A percentile compares a stretch with the other conserved stretches of the same genome.
Evolutionary conservation across 176 grass and related monocot genomes (phyloP).

Genomic region (Phoenix dactylifera): DNA sequence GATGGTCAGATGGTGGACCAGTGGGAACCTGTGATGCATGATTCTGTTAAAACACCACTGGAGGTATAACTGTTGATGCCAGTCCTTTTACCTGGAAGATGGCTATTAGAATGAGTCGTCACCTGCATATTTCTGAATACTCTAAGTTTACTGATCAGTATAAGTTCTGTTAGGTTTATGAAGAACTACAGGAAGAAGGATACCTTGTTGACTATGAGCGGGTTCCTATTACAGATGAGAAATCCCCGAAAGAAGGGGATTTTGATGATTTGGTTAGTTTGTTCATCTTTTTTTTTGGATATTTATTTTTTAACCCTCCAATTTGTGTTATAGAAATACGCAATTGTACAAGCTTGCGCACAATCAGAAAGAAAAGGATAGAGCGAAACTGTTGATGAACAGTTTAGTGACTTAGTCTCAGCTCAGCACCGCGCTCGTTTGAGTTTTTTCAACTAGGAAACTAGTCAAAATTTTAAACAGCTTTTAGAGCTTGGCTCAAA

Average conservation of each 20-base stretch:
- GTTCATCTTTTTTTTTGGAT: constrained; percentile 3
- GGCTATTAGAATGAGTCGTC: neutral
- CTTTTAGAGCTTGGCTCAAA: no score
- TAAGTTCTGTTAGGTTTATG: constrained; percentile 68
- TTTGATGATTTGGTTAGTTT: constrained; percentile 93
- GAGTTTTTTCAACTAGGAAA: no score
- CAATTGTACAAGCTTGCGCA: no score
- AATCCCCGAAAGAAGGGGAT: constrained; percentile 94
- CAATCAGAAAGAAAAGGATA: no score
- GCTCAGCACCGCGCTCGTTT: no score
- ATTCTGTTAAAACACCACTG: constrained; percentile 89
- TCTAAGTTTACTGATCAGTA: constrained; percentile 22
- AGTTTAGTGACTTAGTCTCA: no score
- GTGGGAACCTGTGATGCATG: constrained; percentile 59
- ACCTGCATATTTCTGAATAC: constrained; percentile 5
- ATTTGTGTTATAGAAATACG: no score
- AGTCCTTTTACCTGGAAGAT: no score
- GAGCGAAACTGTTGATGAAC: no score
- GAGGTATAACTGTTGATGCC: constrained; percentile 39
- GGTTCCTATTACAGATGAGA: constrained; percentile 96
- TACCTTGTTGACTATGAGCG: constrained; percentile 96
- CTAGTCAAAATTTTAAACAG: no score
- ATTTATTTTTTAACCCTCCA: constrained; percentile 1
- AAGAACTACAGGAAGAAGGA: constrained; percentile 76
- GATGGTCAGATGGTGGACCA: constrained; percentile 99